phyloP scores from a whole-genome alignment of 1,284 basidiomycete genomes.

The Trichosporon ovoides region DNA sequence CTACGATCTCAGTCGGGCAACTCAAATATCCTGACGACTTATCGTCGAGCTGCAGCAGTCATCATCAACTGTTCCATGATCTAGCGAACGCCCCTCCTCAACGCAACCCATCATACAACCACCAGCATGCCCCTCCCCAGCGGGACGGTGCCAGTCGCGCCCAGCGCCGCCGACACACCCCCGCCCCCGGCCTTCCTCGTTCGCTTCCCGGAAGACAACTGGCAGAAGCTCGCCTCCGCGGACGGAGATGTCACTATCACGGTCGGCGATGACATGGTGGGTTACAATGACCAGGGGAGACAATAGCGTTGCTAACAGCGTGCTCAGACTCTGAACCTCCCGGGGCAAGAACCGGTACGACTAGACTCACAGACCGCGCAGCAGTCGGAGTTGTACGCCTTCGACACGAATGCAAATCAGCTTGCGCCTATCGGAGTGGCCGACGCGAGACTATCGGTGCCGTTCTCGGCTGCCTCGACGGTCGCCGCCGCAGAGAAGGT shows the following conservation, averaged over 20 bases:
- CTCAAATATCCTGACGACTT: background rate
- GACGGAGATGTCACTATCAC: conserved; percentile 20
- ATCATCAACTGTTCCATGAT: background rate
- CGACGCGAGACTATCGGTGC: conserved; percentile 29
- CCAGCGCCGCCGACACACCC: conserved; percentile 1
- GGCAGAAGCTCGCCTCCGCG: conserved; percentile 23
- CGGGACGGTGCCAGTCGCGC: conserved; percentile 22
- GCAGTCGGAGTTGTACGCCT: conserved; percentile 30
- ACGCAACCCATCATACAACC: background rate
- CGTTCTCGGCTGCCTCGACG: conserved; percentile 23
- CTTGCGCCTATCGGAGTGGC: conserved; percentile 38
- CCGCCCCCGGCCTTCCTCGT: conserved; percentile 32
- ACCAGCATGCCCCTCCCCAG: conserved; percentile 26
- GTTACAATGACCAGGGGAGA: background rate
- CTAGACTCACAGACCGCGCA: conserved; percentile 26
- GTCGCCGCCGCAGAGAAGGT: conserved; percentile 32
- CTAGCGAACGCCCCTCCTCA: background rate
- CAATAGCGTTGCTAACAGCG: background rate
- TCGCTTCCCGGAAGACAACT: conserved; percentile 37
- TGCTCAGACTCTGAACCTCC: conserved; percentile 28
- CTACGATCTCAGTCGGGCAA: background rate
- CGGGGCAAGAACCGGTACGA: conserved; percentile 23
- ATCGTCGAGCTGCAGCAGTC: background rate
- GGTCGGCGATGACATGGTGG: conserved; percentile 30
- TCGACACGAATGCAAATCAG: conserved; percentile 6